Evolutionary conservation across 2,329 filamentous ascomycete genomes (phyloP).

Genomic region (Dryadomyces quercus-mongolicae): DNA sequence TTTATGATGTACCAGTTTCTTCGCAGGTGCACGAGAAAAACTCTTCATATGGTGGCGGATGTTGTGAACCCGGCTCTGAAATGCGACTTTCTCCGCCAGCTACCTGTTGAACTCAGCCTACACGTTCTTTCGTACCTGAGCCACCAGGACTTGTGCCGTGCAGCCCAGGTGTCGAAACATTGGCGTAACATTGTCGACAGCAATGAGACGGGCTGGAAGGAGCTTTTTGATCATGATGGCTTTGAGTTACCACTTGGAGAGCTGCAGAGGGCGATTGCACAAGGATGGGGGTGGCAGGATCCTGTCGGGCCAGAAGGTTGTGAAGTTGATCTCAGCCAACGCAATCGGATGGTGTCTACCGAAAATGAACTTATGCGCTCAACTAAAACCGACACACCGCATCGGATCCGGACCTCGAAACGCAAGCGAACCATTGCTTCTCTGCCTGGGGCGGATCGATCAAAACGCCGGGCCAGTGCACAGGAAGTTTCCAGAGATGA

Average conservation of each 20-base stretch:
- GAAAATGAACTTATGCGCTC: slow-evolving; percentile 38
- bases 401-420: slow-evolving; percentile 39
- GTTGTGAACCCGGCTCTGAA: slow-evolving; percentile 90
- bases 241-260: slow-evolving; percentile 71
- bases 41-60: slow-evolving; percentile 77
- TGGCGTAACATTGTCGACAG: slow-evolving; percentile 87
- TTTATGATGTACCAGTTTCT: slow-evolving; percentile 97
- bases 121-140: slow-evolving; percentile 83
- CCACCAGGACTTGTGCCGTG: slow-evolving; percentile 72
- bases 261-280: slow-evolving; percentile 69
- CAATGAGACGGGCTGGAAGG: slow-evolving; percentile 94
- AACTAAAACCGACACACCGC: slow-evolving; percentile 22
- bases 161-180: slow-evolving; percentile 84
- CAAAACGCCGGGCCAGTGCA: slow-evolving; percentile 39
- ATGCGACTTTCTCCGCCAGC: slow-evolving; percentile 76
- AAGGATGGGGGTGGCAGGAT: slow-evolving; percentile 98
- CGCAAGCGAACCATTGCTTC: slow-evolving; percentile 40
- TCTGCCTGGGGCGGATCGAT: slow-evolving; percentile 33
- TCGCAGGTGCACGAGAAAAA: slow-evolving; percentile 75
- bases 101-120: slow-evolving; percentile 77
- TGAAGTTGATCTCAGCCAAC: slow-evolving; percentile 66
- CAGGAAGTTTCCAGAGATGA: slow-evolving; percentile 34
- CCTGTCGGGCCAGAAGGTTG: slow-evolving; percentile 62
- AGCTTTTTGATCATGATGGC: slow-evolving; percentile 74
- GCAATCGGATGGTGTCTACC: slow-evolving; percentile 37